Base-by-base conservation (phyloP, 495 filamentous ascomycete species). In the Talaromyces borbonicus region DNA sequence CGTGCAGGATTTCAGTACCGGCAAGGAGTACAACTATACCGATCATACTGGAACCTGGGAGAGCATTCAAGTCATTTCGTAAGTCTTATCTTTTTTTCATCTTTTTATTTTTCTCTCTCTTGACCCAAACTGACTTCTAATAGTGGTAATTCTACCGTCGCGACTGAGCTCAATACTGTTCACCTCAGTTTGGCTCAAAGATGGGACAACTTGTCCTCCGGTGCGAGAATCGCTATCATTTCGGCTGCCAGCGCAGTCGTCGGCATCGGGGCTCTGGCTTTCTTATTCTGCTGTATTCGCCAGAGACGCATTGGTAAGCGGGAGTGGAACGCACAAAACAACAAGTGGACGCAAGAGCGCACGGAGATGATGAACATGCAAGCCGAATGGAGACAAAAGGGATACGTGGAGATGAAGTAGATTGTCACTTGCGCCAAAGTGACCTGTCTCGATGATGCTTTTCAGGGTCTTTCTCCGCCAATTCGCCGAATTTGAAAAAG, bases 31-130 rank as follows among this genome's bases (percentile, higher is more conserved):
- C 53, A 53, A 69, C 26, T 92, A 80, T 52, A 66, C 64, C n/a
- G 83, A 88, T 59, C 55, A 63, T 31, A 72, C 68, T 24, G 88
- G 88, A 36, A 66, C 62, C 14, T 85, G 71, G 72, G 54, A 83
- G 57, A 87, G 79, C 62, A 88, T 90, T 71, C 74, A 85, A 56
- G 62, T 79, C n/a, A 58, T 68, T 46, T 54, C 56, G 79, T 81
- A 73, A 61, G 77, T 72, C 23, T 4, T n/a, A 23, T 15, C 37
- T 5, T 15, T 7, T 8, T 23, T 36, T 27, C 4, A 26, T 15
- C 7, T 3, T 18, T 15, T 37, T 24, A 29, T 18, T n/a, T 16
- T 33, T n/a, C n/a, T n/a, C n/a, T n/a, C n/a, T n/a, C n/a, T n/a
- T 11, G 16, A 31, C 39, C 51, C 52, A 47, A 24, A 56, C 47